Conservation (phyloP, 371 early-diverging fungal species). For the Mortierella sp. region DNA sequence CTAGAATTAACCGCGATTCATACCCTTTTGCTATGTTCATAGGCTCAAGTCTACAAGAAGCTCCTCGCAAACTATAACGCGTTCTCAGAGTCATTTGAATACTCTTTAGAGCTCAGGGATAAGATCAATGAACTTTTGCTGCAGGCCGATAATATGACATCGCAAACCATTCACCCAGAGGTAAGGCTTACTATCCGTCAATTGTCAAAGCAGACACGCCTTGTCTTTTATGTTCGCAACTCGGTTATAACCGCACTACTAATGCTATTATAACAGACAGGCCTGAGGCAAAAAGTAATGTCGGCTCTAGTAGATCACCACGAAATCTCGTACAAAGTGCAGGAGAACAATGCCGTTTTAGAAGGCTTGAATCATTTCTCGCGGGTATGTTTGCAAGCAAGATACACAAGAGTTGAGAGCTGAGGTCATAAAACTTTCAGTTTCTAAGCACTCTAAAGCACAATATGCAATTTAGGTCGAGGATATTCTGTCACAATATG, state of each 20-base stretch:
- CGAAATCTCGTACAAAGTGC: conserved; percentile 47
- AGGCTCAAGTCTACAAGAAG: conserved; percentile 54
- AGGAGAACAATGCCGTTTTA: conserved; percentile 40
- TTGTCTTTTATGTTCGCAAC: background rate
- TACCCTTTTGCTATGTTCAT: background rate
- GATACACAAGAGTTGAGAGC: background rate
- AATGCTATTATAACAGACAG: conserved; percentile 19
- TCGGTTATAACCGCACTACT: background rate
- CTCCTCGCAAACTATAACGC: conserved; percentile 52
- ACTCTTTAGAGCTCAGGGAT: conserved; percentile 45
- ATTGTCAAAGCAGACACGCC: background rate
- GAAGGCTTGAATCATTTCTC: conserved; percentile 48
- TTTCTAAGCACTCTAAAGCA: background rate
- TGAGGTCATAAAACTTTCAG: background rate
- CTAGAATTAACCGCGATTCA: background rate
- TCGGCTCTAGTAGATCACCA: conserved; percentile 46
- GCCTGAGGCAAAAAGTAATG: conserved; percentile 48
- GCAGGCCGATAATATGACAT: conserved; percentile 32
- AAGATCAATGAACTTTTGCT: conserved; percentile 36
- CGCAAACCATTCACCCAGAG: conserved; percentile 37
- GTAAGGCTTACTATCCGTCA: conserved; percentile 1
- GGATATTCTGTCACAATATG: conserved; percentile 46
- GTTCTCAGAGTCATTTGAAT: conserved; percentile 47
- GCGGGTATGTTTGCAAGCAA: conserved; percentile 12
- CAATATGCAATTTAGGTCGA: conserved; percentile 23